Base-by-base conservation (phyloP, 208 protist species). In the Leishmania mexicana region DNA sequence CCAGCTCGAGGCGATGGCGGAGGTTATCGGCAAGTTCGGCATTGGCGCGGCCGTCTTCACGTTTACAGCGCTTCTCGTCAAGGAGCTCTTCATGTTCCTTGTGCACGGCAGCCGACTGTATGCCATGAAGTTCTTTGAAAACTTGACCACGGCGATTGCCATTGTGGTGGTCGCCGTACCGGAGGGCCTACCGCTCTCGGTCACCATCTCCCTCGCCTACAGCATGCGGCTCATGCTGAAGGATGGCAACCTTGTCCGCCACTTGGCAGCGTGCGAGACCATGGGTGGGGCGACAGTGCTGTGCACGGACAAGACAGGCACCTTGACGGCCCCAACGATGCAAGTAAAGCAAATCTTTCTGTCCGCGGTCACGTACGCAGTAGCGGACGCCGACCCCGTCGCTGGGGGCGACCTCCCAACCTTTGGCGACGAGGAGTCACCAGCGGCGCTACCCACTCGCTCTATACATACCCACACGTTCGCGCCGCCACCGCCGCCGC, bases 131-230 rank as follows among this genome's bases (percentile, higher is more conserved):
- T 88, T 96, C 57, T 90, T 98, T 67, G 90, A 98, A 42, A 96
- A 97, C 81, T 74, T 99, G 28, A 98, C 96, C 19, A 94, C 96
- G 10, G 90, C 90, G 24, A 94, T 99, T 68, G 98, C 98, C 35
- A 99, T 99, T 85, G 88, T 99, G n/a, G 99, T 99, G n/a, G 98
- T 99, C 11, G 98, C 98, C 17, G 96, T 99, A 62, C 99, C 99
- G 8, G 98, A 99, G 84, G 99, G 99, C 28, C 87, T 99, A 62
- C 99, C 99, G 47, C 89, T 99, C 1, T 99, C 99, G 2, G 99
- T 99, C 19, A 99, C 98, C 64, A 99, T 99, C 78, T 95, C 98
- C 11, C 90, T 99, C 8, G 98, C 99, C 38, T 99, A 99, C 89
- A 99, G 97, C 70, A 98, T 99, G 96, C 85, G 91, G 40, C 86